phyloP scores from a whole-genome alignment of 1,284 basidiomycete genomes.

The Tilletiaria anomala region DNA sequence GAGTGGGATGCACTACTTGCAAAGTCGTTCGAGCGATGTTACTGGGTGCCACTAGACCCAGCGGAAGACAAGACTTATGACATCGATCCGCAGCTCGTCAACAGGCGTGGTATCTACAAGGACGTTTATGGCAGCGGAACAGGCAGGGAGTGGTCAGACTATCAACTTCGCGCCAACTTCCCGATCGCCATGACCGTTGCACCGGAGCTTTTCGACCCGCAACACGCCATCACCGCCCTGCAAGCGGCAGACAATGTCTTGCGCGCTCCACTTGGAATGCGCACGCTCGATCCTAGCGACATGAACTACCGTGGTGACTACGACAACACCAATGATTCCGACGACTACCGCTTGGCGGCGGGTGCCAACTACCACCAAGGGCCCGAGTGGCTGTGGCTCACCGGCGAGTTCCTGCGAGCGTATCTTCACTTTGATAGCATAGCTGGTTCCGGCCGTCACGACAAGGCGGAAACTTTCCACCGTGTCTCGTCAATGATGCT shows the following conservation, averaged over 20 bases:
- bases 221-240: slow-evolving; percentile 55
- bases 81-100: slow-evolving; percentile 58
- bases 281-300: slow-evolving; percentile 28
- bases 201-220: slow-evolving; percentile 76
- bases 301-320: slow-evolving; percentile 30
- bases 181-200: slow-evolving; percentile 87
- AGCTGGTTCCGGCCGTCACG: slow-evolving; percentile 7
- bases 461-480: slow-evolving; percentile 11
- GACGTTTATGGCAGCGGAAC: slow-evolving; percentile 58
- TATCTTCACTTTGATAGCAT: slow-evolving; percentile 46
- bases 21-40: slow-evolving; percentile 70
- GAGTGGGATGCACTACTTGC: slow-evolving; percentile 80
- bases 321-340: slow-evolving; percentile 20
- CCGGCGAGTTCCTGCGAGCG: slow-evolving; percentile 86
- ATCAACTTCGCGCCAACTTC: slow-evolving; percentile 71
- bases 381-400: slow-evolving; percentile 83
- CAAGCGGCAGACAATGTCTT: slow-evolving; percentile 22
- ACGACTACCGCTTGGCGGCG: slow-evolving; percentile 9
- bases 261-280: slow-evolving; percentile 26
- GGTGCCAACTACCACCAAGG: slow-evolving; percentile 40
- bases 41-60: slow-evolving; percentile 73
- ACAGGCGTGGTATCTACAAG: slow-evolving; percentile 93
- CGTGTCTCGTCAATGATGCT: slow-evolving; percentile 17
- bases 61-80: slow-evolving; percentile 58
- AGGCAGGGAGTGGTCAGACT: slow-evolving; percentile 72